Conservation (phyloP, 2,329 filamentous ascomycete species). For the Neofusicoccum kwambonambiense region DNA sequence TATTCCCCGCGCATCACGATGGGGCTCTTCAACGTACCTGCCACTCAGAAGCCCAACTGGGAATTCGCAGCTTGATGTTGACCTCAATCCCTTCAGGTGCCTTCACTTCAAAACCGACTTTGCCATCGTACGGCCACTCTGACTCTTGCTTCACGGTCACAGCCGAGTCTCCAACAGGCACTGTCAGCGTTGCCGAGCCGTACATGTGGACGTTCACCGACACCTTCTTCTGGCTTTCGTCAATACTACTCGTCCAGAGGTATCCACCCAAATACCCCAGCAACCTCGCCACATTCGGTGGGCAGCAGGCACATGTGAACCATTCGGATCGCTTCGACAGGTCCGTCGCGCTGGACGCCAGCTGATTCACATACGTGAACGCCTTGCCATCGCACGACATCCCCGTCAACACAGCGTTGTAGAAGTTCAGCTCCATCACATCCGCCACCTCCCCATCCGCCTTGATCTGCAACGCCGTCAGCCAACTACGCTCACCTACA, state of each 20-base stretch:
- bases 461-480: constrained; percentile 40
- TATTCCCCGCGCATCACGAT: background rate
- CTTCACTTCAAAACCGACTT: constrained; percentile 47
- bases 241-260: constrained; percentile 48
- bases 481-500: background rate
- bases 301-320: constrained; percentile 62
- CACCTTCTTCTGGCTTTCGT: constrained; percentile 23
- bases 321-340: constrained; percentile 54
- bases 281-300: constrained; percentile 58
- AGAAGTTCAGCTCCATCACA: constrained; percentile 61
- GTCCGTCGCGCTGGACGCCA: constrained; percentile 54
- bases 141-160: constrained; percentile 51
- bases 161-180: constrained; percentile 34
- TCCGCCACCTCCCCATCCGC: constrained; percentile 56
- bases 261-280: constrained; percentile 59
- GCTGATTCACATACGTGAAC: constrained; percentile 63
- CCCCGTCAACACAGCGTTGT: constrained; percentile 59
- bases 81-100: constrained; percentile 32
- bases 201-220: constrained; percentile 59
- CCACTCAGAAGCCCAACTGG: constrained; percentile 48
- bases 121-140: constrained; percentile 59
- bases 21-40: constrained; percentile 24
- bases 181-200: constrained; percentile 47
- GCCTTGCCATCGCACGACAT: constrained; percentile 56
- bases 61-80: constrained; percentile 53